Conservation (phyloP, 1,284 basidiomycete genomes). For the Ceraceosorus guamensis region DNA sequence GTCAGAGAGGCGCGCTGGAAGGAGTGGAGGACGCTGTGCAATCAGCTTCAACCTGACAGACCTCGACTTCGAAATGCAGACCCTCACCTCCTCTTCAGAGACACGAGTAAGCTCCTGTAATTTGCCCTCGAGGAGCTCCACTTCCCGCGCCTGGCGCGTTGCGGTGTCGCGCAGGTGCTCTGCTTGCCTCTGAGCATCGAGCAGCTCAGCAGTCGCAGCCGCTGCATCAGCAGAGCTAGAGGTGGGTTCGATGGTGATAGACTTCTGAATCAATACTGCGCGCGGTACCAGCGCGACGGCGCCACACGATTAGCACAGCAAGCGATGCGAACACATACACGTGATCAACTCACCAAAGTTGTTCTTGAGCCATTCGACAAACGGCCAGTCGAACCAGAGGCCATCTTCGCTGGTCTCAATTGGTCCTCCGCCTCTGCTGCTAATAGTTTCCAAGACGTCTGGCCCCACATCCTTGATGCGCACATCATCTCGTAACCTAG, state of each 20-base stretch:
- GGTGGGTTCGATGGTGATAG: conserved; percentile 36
- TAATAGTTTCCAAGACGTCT: conserved; percentile 54
- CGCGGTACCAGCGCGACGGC: not conserved
- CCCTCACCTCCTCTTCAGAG: conserved; percentile 16
- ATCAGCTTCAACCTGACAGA: conserved; percentile 13
- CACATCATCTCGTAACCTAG: conserved; percentile 77
- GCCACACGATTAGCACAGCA: too few relatives aligned
- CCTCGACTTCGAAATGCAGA: not conserved
- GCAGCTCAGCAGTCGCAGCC: conserved; percentile 29
- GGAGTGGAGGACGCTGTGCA: conserved; percentile 1
- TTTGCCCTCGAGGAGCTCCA: conserved; percentile 21
- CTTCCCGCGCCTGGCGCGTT: conserved; percentile 21
- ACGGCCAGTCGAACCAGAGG: conserved; percentile 95
- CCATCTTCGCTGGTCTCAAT: conserved; percentile 65
- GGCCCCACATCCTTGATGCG: conserved; percentile 83
- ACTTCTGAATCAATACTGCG: conserved; percentile 21
- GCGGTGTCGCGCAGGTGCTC: conserved; percentile 29
- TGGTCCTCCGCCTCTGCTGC: conserved; percentile 28
- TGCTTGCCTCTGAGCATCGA: conserved; percentile 39
- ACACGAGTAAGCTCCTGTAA: conserved; percentile 18
- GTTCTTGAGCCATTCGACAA: conserved; percentile 96
- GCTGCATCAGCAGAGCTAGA: conserved; percentile 24
- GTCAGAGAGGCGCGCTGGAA: conserved; percentile 8
- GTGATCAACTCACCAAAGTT: conserved; percentile 68
- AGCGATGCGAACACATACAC: not conserved